phyloP scores from a whole-genome alignment of 495 filamentous ascomycete genomes.

The Penicillium daleae region DNA sequence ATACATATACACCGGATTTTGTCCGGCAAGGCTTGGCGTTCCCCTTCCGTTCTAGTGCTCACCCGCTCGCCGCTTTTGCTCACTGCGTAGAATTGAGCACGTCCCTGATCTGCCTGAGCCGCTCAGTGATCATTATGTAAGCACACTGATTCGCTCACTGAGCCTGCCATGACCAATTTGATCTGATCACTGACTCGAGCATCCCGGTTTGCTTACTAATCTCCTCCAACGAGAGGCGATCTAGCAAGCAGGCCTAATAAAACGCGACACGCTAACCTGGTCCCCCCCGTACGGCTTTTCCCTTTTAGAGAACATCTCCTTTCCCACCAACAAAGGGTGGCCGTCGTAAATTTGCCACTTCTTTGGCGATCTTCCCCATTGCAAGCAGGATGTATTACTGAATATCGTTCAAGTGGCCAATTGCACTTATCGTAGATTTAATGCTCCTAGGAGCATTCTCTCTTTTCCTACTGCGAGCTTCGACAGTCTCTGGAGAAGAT shows the following conservation, averaged over 20 bases:
- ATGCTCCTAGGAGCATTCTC: too few relatives aligned
- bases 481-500: too few relatives aligned
- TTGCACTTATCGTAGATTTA: too few relatives aligned
- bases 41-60: constrained; percentile 8
- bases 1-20: too few relatives aligned
- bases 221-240: not conserved
- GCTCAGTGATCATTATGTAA: not conserved
- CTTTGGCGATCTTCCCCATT: too few relatives aligned
- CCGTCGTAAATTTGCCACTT: too few relatives aligned
- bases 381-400: too few relatives aligned
- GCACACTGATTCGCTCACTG: not conserved
- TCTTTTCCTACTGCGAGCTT: too few relatives aligned
- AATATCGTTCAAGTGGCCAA: too few relatives aligned
- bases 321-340: too few relatives aligned
- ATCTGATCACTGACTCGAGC: not conserved
- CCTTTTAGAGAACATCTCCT: too few relatives aligned
- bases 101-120: not conserved
- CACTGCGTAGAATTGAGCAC: constrained; percentile 8
- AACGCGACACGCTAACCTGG: not conserved
- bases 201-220: not conserved
- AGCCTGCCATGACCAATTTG: not conserved
- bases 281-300: not conserved
- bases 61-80: constrained; percentile 8
- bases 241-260: not conserved
- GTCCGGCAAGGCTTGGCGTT: not conserved